Percentiles rank a stretch among this genome's conserved stretches.
Evolutionary conservation across 257 asterid genomes (phyloP).

Genomic region (Verbena officinalis): DNA sequence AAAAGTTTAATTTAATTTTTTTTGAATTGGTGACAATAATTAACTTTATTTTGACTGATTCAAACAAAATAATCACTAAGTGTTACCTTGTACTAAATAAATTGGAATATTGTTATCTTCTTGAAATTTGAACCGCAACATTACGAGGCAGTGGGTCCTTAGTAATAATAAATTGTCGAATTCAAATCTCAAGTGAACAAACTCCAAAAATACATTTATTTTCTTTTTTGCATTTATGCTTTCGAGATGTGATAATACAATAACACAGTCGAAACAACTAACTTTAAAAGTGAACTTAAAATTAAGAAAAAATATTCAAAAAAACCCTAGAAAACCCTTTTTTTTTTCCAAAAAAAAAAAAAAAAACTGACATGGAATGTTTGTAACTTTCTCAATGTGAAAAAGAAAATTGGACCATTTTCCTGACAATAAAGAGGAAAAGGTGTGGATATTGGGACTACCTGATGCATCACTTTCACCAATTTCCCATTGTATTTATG

Average conservation of each 20-base stretch:
- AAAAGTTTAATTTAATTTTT: no score
- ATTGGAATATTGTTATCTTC: neutral
- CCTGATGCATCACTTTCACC: slow-evolving; percentile 38
- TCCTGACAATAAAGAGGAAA: slow-evolving; percentile 24
- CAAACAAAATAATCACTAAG: no score
- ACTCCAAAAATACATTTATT: slow-evolving; percentile 5
- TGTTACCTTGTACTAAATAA: no score
- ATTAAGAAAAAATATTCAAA: no score
- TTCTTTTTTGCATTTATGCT: no score
- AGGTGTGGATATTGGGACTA: slow-evolving; percentile 29
- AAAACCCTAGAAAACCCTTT: no score
- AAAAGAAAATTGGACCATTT: slow-evolving; percentile 39
- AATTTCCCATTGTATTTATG: neutral
- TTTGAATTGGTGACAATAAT: no score
- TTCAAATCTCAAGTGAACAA: slow-evolving; percentile 36
- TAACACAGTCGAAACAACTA: no score
- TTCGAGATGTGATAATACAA: no score
- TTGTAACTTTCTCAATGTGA: slow-evolving; percentile 15
- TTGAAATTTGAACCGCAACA: slow-evolving; percentile 27
- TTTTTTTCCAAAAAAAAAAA: no score
- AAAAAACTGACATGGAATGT: slow-evolving; percentile 18
- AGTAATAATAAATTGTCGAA: slow-evolving; percentile 1
- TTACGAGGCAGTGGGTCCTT: neutral
- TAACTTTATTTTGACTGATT: no score
- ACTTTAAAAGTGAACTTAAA: no score